Evolutionary conservation across 23 red algal genomes (phyloP).

Genomic region (Cyanidium caldarium): DNA sequence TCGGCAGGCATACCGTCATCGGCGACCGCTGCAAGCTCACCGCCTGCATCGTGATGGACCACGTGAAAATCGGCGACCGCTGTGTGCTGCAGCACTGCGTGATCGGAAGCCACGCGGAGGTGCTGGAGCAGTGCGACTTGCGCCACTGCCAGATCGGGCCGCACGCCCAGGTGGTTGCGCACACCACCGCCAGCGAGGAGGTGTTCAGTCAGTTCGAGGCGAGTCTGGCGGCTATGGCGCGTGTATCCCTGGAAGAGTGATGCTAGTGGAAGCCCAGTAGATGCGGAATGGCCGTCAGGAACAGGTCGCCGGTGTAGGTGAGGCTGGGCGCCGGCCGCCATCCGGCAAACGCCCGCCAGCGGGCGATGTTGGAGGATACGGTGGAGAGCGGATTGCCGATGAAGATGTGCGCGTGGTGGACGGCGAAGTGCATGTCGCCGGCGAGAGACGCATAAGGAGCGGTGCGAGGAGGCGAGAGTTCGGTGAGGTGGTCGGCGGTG

Average conservation of each 20-base stretch:
- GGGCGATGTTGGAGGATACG: background rate
- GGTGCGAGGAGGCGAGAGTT: background rate
- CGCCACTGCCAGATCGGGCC: background rate
- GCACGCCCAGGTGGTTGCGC: background rate
- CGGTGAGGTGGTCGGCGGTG: too few relatives aligned
- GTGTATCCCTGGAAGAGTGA: background rate
- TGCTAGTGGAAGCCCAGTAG: background rate
- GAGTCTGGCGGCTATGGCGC: background rate
- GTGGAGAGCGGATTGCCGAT: background rate
- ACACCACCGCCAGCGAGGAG: background rate
- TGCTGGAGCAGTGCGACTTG: background rate
- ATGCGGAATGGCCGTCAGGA: background rate
- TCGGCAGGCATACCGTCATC: background rate
- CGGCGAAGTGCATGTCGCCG: background rate
- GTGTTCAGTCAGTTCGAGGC: background rate
- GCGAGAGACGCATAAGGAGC: too few relatives aligned
- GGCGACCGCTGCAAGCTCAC: conserved; percentile 9
- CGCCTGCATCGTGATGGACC: conserved; percentile 18
- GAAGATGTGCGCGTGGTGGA: background rate
- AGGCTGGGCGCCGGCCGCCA: background rate
- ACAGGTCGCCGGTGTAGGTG: conserved; percentile 2
- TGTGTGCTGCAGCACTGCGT: conserved; percentile 17
- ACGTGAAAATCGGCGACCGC: conserved; percentile 5
- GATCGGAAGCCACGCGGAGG: background rate
- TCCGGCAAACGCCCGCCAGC: background rate